Evolutionary conservation across 2,329 filamentous ascomycete species (phyloP).

Genomic region (Alternaria hordeiaustralica): DNA sequence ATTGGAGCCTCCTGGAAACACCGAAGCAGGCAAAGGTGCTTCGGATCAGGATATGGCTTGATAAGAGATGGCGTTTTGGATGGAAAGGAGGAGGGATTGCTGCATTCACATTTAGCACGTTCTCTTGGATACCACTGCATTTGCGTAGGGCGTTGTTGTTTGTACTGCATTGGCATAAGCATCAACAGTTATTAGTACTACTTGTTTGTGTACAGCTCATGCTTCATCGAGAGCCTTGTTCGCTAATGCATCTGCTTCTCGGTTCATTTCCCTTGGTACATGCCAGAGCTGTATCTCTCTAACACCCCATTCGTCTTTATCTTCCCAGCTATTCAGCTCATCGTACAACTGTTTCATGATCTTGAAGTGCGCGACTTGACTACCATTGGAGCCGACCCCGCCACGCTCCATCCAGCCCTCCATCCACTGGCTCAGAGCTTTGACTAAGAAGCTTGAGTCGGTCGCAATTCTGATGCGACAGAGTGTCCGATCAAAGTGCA

Average conservation of each 20-base stretch:
- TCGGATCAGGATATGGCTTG: slow-evolving; percentile 28
- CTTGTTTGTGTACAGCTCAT: slow-evolving; percentile 28
- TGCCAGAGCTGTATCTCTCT: slow-evolving; percentile 37
- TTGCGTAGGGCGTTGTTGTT: slow-evolving; percentile 4
- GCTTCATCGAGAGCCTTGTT: slow-evolving; percentile 42
- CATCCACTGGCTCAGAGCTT: slow-evolving; percentile 41
- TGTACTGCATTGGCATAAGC: slow-evolving; percentile 2
- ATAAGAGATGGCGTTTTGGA: neutral
- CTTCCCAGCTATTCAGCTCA: too few species aligned
- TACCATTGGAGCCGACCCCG: slow-evolving; percentile 32
- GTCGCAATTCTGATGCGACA: slow-evolving; percentile 20
- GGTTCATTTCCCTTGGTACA: slow-evolving; percentile 28
- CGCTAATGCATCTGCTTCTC: slow-evolving; percentile 22
- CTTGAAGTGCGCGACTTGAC: slow-evolving; percentile 33
- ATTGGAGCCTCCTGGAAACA: slow-evolving; percentile 11
- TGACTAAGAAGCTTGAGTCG: slow-evolving; percentile 46
- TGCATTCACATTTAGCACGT: slow-evolving; percentile 22
- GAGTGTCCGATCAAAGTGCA: neutral
- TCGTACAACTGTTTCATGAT: slow-evolving; percentile 19
- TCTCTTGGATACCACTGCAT: slow-evolving; percentile 27
- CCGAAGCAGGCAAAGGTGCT: slow-evolving; percentile 9
- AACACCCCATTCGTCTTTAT: neutral
- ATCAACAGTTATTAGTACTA: neutral
- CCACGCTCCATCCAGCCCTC: slow-evolving; percentile 40
- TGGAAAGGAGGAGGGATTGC: neutral